These are phyloP conservation scores for Scenedesmus sp. DNA, from an alignment of 163 green algal genomes.

Conservation along the genomic window DNA sequence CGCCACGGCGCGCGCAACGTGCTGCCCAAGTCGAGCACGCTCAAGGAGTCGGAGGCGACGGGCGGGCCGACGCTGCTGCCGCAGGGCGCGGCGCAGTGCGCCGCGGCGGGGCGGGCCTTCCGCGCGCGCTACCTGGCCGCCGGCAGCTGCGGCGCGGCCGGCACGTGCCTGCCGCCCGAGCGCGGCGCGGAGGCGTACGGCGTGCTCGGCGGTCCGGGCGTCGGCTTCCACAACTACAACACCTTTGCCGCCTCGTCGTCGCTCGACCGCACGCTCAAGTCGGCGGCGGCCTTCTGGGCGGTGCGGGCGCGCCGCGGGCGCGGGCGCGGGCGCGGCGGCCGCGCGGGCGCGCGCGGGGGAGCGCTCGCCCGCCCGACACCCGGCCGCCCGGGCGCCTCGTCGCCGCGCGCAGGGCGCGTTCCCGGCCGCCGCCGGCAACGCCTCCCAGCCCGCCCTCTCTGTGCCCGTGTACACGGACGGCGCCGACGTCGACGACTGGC, in stretches of 20 bases:
- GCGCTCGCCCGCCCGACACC: no score
- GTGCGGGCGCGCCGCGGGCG: no score
- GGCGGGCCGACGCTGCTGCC: conserved; percentile 65
- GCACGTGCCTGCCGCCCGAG: conserved; percentile 23
- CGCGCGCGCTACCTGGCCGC: conserved; percentile 45
- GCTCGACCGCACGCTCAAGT: conserved; percentile 63
- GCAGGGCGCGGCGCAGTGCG: conserved; percentile 52
- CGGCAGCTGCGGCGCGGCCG: conserved; percentile 31
- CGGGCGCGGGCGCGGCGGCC: no score
- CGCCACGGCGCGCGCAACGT: conserved; percentile 62
- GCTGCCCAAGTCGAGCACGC: conserved; percentile 51
- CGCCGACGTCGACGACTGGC: conserved; percentile 47
- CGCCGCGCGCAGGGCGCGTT: no score
- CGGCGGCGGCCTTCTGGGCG: conserved; percentile 51
- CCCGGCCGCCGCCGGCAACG: no score
- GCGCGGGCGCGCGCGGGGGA: neutral
- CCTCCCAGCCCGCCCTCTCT: no score
- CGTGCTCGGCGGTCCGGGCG: conserved; percentile 11
- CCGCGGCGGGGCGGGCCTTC: conserved; percentile 50
- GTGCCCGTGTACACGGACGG: conserved; percentile 63
- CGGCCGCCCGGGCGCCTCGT: no score
- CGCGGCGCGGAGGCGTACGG: conserved; percentile 44
- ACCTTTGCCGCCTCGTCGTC: conserved; percentile 40
- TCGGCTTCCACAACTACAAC: conserved; percentile 65
- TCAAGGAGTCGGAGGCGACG: conserved; percentile 49